Percentiles rank a stretch among this genome's conserved stretches.
Conservation (phyloP, 139 green algal genomes). For the Zygnema circumcarinatum region DNA sequence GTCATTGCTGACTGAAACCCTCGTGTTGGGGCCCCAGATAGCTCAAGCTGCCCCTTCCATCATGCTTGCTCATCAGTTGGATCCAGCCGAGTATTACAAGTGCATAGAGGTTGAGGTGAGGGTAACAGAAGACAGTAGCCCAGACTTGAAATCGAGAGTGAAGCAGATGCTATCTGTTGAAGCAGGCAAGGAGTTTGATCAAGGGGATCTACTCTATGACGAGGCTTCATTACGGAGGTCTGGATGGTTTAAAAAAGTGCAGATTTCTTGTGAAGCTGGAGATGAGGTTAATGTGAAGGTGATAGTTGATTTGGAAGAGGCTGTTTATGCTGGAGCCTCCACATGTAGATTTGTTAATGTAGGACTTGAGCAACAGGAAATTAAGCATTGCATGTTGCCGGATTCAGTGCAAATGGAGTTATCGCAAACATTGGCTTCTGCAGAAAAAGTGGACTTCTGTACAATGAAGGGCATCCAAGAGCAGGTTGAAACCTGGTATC, state of each 20-base stretch:
- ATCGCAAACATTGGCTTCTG: not conserved
- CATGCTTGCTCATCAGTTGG: not conserved
- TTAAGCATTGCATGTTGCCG: not conserved
- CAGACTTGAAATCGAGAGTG: not conserved
- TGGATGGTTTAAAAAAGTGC: not conserved
- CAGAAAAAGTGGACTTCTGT: not conserved
- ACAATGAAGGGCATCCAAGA: constrained; percentile 56
- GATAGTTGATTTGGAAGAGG: not conserved
- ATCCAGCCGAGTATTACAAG: not conserved
- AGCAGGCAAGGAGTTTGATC: not conserved
- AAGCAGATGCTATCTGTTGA: not conserved
- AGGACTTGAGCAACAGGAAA: not conserved
- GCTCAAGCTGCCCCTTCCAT: not conserved
- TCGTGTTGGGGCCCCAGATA: not conserved
- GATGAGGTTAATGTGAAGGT: not conserved
- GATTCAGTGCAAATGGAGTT: not conserved
- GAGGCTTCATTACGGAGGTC: not conserved
- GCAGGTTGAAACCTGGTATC: constrained; percentile 79
- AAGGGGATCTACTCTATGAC: not conserved
- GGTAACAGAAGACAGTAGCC: not conserved
- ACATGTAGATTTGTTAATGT: not conserved
- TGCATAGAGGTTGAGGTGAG: not conserved
- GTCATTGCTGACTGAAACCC: not conserved
- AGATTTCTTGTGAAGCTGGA: not conserved
- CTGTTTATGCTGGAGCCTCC: not conserved